phyloP scores from a whole-genome alignment of 1,284 basidiomycete genomes.

The Marasmius sp. region DNA sequence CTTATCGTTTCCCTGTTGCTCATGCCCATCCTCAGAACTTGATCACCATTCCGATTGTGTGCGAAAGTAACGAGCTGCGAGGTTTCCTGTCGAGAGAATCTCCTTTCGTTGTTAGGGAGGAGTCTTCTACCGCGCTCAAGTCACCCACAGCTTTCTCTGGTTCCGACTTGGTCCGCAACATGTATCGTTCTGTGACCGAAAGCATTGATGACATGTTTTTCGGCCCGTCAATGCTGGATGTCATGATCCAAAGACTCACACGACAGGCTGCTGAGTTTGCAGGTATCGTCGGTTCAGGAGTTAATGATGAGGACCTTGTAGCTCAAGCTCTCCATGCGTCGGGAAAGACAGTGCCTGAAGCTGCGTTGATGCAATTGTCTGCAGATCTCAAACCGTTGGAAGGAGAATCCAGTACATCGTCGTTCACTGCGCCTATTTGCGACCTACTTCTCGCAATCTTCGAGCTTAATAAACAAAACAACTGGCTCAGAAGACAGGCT shows the following conservation, averaged over 20 bases:
- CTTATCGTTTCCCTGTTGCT: neutral
- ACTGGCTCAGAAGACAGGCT: constrained; percentile 95
- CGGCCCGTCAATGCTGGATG: constrained; percentile 91
- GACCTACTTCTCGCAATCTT: constrained; percentile 92
- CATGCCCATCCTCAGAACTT: constrained; percentile 54
- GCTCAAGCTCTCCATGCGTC: constrained; percentile 74
- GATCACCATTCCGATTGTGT: constrained; percentile 72
- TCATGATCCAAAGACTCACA: constrained; percentile 86
- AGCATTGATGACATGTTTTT: constrained; percentile 94
- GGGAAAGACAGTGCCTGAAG: constrained; percentile 63
- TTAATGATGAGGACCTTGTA: constrained; percentile 83
- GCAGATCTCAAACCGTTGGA: constrained; percentile 78
- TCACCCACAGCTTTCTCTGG: constrained; percentile 55
- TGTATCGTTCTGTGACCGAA: constrained; percentile 87
- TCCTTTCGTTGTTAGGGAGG: constrained; percentile 65
- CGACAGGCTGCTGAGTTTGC: constrained; percentile 88
- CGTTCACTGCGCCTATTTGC: constrained; percentile 92
- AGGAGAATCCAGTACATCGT: constrained; percentile 82
- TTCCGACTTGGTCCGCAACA: constrained; percentile 74
- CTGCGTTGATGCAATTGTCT: constrained; percentile 65
- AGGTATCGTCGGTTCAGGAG: constrained; percentile 73
- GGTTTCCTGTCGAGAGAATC: constrained; percentile 87
- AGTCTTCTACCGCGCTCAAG: constrained; percentile 36
- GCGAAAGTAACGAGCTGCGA: constrained; percentile 81
- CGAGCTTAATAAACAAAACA: constrained; percentile 92